Conservation (phyloP, 179 eudicot species). For the Pouteria campechiana region DNA sequence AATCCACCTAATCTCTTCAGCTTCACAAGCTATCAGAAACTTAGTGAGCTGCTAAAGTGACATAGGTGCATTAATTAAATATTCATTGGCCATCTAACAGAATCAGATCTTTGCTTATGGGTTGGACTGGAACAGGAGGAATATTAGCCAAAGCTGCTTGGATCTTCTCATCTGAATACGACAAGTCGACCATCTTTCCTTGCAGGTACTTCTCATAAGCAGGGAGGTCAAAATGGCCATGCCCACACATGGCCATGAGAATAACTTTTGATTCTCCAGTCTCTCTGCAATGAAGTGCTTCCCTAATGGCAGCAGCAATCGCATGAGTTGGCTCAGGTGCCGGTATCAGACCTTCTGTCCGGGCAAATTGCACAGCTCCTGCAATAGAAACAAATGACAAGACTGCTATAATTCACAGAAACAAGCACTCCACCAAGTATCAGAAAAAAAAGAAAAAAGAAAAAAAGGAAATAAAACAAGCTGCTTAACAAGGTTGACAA, state of each 20-base stretch:
- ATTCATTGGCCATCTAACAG: too few relatives aligned
- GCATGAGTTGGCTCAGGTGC: constrained; percentile 98
- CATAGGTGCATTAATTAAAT: too few relatives aligned
- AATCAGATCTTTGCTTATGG: too few relatives aligned
- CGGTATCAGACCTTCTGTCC: constrained; percentile 87
- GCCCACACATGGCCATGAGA: constrained; percentile 98
- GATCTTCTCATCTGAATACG: constrained; percentile 50
- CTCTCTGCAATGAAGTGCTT: constrained; percentile 83
- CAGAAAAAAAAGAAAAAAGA: too few relatives aligned
- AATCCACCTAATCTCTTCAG: too few relatives aligned
- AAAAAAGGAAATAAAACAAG: too few relatives aligned
- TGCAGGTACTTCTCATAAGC: constrained; percentile 75
- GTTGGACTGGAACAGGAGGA: constrained; percentile 25
- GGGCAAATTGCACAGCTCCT: constrained; percentile 91
- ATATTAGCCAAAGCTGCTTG: constrained; percentile 52
- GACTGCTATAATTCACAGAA: too few relatives aligned
- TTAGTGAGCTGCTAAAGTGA: too few relatives aligned
- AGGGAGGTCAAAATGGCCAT: constrained; percentile 91
- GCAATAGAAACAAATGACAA: constrained; percentile 6
- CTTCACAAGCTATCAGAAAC: too few relatives aligned
- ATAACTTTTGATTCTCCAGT: constrained; percentile 85
- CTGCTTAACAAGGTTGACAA: too few relatives aligned
- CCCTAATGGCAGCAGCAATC: constrained; percentile 86
- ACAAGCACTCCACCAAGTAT: too few relatives aligned
- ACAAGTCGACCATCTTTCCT: constrained; percentile 67